phyloP scores from a whole-genome alignment of 306 rosid genomes.

The Delonix regia region DNA sequence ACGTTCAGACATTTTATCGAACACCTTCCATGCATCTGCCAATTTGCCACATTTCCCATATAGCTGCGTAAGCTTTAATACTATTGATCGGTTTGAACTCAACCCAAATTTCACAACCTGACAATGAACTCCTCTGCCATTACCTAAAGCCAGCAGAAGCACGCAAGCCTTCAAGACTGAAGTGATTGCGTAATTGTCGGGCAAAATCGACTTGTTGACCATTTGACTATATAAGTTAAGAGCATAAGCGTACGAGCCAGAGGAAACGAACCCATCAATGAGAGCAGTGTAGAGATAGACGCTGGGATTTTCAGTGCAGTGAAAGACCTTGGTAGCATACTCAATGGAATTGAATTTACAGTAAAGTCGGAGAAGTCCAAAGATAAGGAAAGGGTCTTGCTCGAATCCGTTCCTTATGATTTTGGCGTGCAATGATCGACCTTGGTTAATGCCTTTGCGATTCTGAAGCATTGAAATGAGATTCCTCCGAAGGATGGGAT shows the following conservation, averaged over 20 bases:
- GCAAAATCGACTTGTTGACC: slow-evolving; percentile 23
- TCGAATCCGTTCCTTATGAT: slow-evolving; percentile 36
- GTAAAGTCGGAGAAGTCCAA: slow-evolving; percentile 49
- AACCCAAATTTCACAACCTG: slow-evolving; percentile 50
- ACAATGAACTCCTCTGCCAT: slow-evolving; percentile 47
- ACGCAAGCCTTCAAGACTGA: slow-evolving; percentile 55
- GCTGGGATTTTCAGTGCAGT: slow-evolving; percentile 37
- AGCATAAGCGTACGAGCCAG: slow-evolving; percentile 40
- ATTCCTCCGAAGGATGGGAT: slow-evolving; percentile 8
- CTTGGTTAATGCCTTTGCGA: slow-evolving; percentile 31
- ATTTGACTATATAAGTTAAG: slow-evolving; percentile 41
- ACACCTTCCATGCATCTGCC: slow-evolving; percentile 40
- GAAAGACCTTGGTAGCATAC: slow-evolving; percentile 46
- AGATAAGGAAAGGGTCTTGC: slow-evolving; percentile 49
- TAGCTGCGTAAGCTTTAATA: slow-evolving; percentile 44
- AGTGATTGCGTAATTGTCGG: slow-evolving; percentile 43
- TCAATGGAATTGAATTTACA: slow-evolving; percentile 36
- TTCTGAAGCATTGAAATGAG: slow-evolving; percentile 38
- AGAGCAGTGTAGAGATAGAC: slow-evolving; percentile 58
- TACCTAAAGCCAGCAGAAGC: slow-evolving; percentile 27
- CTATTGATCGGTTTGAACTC: slow-evolving; percentile 42
- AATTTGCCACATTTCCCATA: slow-evolving; percentile 46
- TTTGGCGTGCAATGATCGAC: slow-evolving; percentile 37
- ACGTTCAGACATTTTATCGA: slow-evolving; percentile 49
- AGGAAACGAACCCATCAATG: slow-evolving; percentile 42